Conservation (phyloP, 441 rosid genomes). For the Manihot esculenta region DNA sequence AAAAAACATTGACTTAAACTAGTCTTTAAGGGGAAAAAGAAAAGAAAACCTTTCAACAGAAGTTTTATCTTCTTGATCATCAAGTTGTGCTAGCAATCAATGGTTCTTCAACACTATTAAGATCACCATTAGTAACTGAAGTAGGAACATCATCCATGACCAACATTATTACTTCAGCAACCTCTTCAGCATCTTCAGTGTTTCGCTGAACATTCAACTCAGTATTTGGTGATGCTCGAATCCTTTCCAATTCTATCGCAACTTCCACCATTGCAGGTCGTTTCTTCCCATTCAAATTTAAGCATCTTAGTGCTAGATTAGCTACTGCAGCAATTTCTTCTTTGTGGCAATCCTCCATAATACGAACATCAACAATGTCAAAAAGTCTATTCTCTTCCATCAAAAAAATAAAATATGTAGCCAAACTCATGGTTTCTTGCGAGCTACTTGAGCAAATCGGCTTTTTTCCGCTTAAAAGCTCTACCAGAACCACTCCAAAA, state of each 20-base stretch:
- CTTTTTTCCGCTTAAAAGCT: constrained; percentile 21
- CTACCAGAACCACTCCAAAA: constrained; percentile 42
- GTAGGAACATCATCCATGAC: neutral
- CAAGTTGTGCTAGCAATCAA: neutral
- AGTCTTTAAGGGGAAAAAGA: neutral
- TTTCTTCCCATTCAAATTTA: constrained; percentile 2
- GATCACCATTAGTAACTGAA: neutral
- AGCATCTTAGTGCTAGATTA: constrained; percentile 14
- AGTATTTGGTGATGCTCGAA: neutral
- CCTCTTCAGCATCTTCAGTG: too few species aligned
- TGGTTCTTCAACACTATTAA: neutral
- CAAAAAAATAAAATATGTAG: constrained; percentile 7
- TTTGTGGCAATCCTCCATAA: neutral
- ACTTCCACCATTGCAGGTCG: constrained; percentile 5
- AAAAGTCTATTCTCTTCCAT: constrained; percentile 17
- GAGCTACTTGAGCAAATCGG: neutral
- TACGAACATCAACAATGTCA: constrained; percentile 13
- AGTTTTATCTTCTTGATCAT: neutral
- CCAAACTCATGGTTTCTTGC: constrained; percentile 8
- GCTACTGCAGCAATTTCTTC: constrained; percentile 9
- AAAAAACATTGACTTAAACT: too few species aligned
- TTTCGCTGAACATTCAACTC: too few species aligned
- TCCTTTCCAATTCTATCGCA: neutral
- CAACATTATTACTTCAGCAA: too few species aligned
- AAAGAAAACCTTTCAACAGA: neutral